Percentiles rank a stretch among this genome's conserved stretches.
Conservation (phyloP, 768 basidiomycete genomes). For the Russula griseocarnosa region DNA sequence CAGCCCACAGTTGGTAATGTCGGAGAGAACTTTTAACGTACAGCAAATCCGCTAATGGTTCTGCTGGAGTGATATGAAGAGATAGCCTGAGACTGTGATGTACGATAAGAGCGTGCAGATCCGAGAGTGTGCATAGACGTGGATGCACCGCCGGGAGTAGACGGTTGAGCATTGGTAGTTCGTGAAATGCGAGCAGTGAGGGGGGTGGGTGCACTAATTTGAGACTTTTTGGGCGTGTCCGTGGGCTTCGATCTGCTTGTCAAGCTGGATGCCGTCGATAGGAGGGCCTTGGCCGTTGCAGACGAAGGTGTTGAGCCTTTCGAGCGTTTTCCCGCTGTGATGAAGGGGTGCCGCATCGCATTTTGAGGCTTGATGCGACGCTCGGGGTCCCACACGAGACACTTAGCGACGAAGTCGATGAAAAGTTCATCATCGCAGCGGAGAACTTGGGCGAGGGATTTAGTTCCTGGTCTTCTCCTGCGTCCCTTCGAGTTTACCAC, state of each 20-base stretch:
- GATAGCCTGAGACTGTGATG: slow-evolving; percentile 65
- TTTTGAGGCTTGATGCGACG: slow-evolving; percentile 90
- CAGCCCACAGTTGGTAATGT: slow-evolving; percentile 29
- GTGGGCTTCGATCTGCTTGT: slow-evolving; percentile 53
- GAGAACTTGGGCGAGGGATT: slow-evolving; percentile 83
- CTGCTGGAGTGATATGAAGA: slow-evolving; percentile 74
- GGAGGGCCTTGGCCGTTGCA: slow-evolving; percentile 49
- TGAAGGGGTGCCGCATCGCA: slow-evolving; percentile 88
- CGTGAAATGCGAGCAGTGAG: slow-evolving; percentile 73
- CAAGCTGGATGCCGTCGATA: slow-evolving; percentile 56
- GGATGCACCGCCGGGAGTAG: slow-evolving; percentile 52
- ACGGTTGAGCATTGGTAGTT: slow-evolving; percentile 48
- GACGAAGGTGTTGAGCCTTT: slow-evolving; percentile 45
- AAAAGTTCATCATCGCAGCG: slow-evolving; percentile 93
- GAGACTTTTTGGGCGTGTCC: slow-evolving; percentile 82
- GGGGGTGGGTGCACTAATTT: slow-evolving; percentile 86
- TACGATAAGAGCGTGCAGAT: slow-evolving; percentile 60
- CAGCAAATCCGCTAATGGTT: slow-evolving; percentile 65
- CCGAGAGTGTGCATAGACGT: slow-evolving; percentile 50
- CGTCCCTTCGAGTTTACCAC: slow-evolving; percentile 97
- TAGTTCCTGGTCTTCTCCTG: slow-evolving; percentile 84
- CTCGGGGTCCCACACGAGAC: slow-evolving; percentile 98
- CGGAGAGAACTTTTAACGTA: slow-evolving; percentile 32
- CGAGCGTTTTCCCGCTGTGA: slow-evolving; percentile 56
- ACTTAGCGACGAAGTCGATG: slow-evolving; percentile 94